A percentile compares a stretch with the other conserved stretches of the same genome.
phyloP scores from a whole-genome alignment of 768 basidiomycete species.

The Xerocomellus chrysenteron region DNA sequence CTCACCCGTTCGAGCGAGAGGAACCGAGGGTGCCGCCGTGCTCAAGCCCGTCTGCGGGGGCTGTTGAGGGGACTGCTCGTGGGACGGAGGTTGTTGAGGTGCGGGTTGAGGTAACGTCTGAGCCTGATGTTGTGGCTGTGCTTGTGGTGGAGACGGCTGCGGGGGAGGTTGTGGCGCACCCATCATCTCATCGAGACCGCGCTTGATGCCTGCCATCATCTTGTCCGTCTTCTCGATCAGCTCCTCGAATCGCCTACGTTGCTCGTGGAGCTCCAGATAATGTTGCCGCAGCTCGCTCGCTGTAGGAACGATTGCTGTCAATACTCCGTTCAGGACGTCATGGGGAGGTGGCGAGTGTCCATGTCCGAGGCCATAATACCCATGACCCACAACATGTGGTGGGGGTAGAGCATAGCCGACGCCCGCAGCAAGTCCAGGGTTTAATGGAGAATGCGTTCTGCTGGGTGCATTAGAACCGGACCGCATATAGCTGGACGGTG shows the following conservation, averaged over 20 bases:
- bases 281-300: slow-evolving; percentile 68
- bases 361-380: slow-evolving; percentile 40
- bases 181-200: slow-evolving; percentile 76
- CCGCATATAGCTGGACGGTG: slow-evolving; percentile 58
- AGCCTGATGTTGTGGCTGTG: slow-evolving; percentile 25
- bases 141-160: slow-evolving; percentile 19
- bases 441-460: slow-evolving; percentile 69
- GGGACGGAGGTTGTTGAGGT: slow-evolving; percentile 23
- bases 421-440: slow-evolving; percentile 42
- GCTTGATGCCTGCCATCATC: slow-evolving; percentile 68
- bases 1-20: slow-evolving; percentile 25
- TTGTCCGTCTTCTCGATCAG: slow-evolving; percentile 73
- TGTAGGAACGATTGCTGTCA: slow-evolving; percentile 40
- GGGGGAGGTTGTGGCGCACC: slow-evolving; percentile 30
- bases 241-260: slow-evolving; percentile 66
- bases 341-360: slow-evolving; percentile 36
- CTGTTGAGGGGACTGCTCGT: slow-evolving; percentile 29
- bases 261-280: slow-evolving; percentile 60
- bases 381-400: slow-evolving; percentile 36
- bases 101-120: slow-evolving; percentile 25
- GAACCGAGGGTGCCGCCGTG: slow-evolving; percentile 15
- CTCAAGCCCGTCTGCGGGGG: slow-evolving; percentile 18
- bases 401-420: slow-evolving; percentile 44
- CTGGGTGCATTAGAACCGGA: slow-evolving; percentile 67
- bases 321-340: slow-evolving; percentile 30